These are phyloP conservation scores for Kernera saxatilis DNA, from an alignment of 345 rosid genomes.

Conservation along the genomic window DNA sequence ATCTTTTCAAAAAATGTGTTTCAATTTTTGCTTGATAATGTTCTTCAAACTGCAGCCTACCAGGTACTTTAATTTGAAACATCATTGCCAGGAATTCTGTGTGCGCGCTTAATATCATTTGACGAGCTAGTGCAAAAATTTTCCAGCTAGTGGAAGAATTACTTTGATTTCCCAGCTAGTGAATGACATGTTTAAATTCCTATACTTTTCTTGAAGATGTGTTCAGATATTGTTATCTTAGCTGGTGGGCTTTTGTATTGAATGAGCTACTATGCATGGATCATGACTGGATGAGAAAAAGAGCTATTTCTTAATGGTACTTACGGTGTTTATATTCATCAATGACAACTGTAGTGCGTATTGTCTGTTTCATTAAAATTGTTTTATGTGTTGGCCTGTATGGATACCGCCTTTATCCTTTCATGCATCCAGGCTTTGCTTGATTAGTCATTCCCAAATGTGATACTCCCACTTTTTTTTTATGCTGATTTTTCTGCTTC, in stretches of 20 bases:
- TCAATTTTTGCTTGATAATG: slow-evolving; percentile 72
- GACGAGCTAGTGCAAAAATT: no score
- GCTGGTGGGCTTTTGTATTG: background rate
- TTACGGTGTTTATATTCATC: background rate
- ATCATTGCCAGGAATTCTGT: background rate
- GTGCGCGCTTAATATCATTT: no score
- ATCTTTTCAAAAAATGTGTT: slow-evolving; percentile 74
- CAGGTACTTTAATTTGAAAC: slow-evolving; percentile 43
- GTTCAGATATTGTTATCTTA: background rate
- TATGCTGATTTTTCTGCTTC: background rate
- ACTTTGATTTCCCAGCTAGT: background rate
- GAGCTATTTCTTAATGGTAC: background rate
- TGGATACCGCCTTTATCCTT: background rate
- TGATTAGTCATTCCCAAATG: background rate
- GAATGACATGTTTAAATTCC: background rate
- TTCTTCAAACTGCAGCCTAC: slow-evolving; percentile 81
- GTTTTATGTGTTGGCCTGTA: background rate
- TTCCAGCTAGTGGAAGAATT: background rate
- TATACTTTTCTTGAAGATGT: background rate
- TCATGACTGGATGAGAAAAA: background rate
- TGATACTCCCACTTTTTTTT: background rate
- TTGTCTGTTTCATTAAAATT: background rate
- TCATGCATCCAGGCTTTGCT: background rate
- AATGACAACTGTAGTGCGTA: background rate
- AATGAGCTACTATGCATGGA: slow-evolving; percentile 5